Evolutionary conservation across 31 red algal species (phyloP).

Genomic region (Endocladia muricata): DNA sequence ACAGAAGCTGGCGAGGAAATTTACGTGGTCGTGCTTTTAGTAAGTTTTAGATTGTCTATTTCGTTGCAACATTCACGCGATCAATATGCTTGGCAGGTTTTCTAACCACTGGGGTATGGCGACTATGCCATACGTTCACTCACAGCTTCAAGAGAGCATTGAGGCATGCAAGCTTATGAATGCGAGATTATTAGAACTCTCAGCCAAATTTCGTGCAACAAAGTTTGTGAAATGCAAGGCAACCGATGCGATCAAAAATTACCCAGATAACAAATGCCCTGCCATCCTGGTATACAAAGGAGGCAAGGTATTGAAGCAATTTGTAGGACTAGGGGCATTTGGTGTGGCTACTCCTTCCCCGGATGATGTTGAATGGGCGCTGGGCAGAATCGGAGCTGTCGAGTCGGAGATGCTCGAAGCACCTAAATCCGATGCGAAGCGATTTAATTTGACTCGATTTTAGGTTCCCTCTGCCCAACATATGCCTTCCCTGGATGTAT

Average conservation of each 20-base stretch:
- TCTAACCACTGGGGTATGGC: no score
- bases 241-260: slow-evolving; percentile 84
- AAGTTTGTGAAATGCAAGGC: slow-evolving; percentile 89
- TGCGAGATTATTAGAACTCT: slow-evolving; percentile 58
- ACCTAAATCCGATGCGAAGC: slow-evolving; percentile 40
- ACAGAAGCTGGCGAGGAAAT: slow-evolving; percentile 63
- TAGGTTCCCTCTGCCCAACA: neutral
- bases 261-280: slow-evolving; percentile 82
- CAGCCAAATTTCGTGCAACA: slow-evolving; percentile 55
- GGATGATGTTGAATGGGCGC: slow-evolving; percentile 83
- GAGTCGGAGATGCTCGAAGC: slow-evolving; percentile 67
- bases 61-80: no score
- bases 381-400: slow-evolving; percentile 60
- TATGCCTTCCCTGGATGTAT: neutral
- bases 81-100: no score
- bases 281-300: slow-evolving; percentile 84
- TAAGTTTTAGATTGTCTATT: no score
- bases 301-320: slow-evolving; percentile 75
- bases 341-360: slow-evolving; percentile 26
- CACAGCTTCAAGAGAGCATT: slow-evolving; percentile 37
- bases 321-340: slow-evolving; percentile 67
- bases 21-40: slow-evolving; percentile 74
- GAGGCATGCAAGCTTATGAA: slow-evolving; percentile 76
- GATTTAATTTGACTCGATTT: slow-evolving; percentile 64
- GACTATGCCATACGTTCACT: neutral